Evolutionary conservation across 768 basidiomycete species (phyloP).

Genomic region (Calocybe gangraenosa): DNA sequence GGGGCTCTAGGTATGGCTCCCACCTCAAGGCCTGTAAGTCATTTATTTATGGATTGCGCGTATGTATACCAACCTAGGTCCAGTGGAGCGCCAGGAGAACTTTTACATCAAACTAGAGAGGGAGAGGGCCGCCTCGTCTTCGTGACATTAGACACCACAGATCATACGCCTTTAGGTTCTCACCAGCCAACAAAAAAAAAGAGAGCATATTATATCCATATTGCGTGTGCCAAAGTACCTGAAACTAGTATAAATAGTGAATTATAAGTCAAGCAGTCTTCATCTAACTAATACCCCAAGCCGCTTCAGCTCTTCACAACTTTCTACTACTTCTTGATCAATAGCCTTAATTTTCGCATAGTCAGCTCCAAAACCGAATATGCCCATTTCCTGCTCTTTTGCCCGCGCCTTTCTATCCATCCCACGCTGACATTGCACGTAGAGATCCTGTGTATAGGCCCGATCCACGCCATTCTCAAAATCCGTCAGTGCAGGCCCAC

Average conservation of each 20-base stretch:
- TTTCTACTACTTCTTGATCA: constrained; percentile 62
- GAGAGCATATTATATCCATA: constrained; percentile 13
- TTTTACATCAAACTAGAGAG: constrained; percentile 85
- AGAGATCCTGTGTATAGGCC: constrained; percentile 67
- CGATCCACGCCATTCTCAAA: constrained; percentile 82
- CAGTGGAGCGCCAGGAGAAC: constrained; percentile 81
- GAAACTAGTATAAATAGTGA: constrained; percentile 20
- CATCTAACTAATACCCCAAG: constrained; percentile 49
- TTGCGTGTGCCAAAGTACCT: constrained; percentile 2
- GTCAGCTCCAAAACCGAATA: constrained; percentile 91
- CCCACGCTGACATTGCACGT: constrained; percentile 66
- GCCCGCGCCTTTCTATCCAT: constrained; percentile 62
- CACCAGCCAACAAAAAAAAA: constrained; percentile 9
- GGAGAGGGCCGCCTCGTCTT: constrained; percentile 34
- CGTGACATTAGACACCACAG: constrained; percentile 7
- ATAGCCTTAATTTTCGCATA: constrained; percentile 84
- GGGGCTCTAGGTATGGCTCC: constrained; percentile 66
- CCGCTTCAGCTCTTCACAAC: constrained; percentile 73
- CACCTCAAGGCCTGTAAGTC: constrained; percentile 75
- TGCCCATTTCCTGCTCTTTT: constrained; percentile 74
- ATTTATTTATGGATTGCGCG: not conserved
- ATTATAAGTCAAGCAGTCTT: constrained; percentile 14
- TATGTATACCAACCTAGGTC: constrained; percentile 1
- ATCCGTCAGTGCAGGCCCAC: constrained; percentile 41
- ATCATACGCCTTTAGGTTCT: not conserved